Evolutionary conservation across 179 eudicot species (phyloP), one percentile per base, ranked within the genome.

Genomic region (Beta corolliflora): DNA sequence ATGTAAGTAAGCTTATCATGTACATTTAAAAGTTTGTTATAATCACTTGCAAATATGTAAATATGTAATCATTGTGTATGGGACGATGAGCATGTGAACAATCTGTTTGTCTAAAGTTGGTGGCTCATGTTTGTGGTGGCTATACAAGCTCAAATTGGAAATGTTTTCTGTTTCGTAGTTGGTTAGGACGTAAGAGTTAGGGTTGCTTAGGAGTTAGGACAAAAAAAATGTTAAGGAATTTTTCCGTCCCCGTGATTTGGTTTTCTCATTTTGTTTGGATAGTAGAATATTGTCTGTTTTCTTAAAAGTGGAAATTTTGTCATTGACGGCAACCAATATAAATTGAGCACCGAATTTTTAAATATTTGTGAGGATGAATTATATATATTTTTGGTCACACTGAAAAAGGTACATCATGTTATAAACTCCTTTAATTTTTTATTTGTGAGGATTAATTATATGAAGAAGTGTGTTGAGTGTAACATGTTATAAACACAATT

Each of bases 51-150:
- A 63, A 29, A 36, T 15, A 61, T 14, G 25, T 61, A 63, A 29
- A 36, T 15, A 61, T 14, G 25, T 61, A 66, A 31, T 36, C 1
- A 12, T 31, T 14, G 11, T 29, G 70, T 67, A 16, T 67, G 50
- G 9, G 36, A 14, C 3, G n/a, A 67, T 2, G n/a, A 67, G 71
- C 67, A 67, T 67, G 71, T 67, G 71, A 67, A 16, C 25, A 16
- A 15, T 55, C 58, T 56, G 54, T 46, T 76, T 45, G 36, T 53
- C 16, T 65, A n/a, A 41, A 45, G 68, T 76, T 68, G 76, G 79
- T 75, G 60, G 71, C 21, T 65, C 63, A 75, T 75, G 67, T 59
- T 75, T 67, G 75, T 75, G 75, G 79, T 55, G 65, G 69, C 58
- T 56, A 55, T 16, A 52, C 10, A 60, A 58, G n/a, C 23, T 11